Evolutionary conservation across 2,329 filamentous ascomycete genomes (phyloP).

Genomic region (Sarocladium brachiariae): DNA sequence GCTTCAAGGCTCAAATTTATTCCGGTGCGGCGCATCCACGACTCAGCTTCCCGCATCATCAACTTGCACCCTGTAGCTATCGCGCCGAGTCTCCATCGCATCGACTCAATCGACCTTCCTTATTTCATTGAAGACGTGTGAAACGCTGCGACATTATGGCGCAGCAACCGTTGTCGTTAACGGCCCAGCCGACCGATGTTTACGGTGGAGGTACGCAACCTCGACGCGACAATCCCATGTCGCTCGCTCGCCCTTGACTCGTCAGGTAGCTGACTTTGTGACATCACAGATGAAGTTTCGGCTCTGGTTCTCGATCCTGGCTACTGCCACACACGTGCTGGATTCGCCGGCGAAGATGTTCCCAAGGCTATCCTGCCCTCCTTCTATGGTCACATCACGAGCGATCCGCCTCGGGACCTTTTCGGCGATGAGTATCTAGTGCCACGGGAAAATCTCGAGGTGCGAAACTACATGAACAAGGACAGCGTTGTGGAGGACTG

Average conservation of each 20-base stretch:
- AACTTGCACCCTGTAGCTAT: slow-evolving; percentile 5
- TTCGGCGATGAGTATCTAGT: slow-evolving; percentile 91
- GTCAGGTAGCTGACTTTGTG: slow-evolving; percentile 14
- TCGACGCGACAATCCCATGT: slow-evolving; percentile 1
- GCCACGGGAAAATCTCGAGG: slow-evolving; percentile 67
- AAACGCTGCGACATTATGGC: slow-evolving; percentile 35
- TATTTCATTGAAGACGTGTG: neutral
- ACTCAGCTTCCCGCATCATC: slow-evolving; percentile 10
- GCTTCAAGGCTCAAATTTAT: slow-evolving; percentile 24
- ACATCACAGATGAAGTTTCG: slow-evolving; percentile 77
- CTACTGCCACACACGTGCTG: slow-evolving; percentile 83
- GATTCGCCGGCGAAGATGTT: slow-evolving; percentile 95
- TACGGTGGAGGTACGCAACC: slow-evolving; percentile 51
- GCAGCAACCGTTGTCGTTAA: slow-evolving; percentile 47
- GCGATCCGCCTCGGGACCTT: slow-evolving; percentile 45
- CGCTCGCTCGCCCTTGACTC: neutral
- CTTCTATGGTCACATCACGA: slow-evolving; percentile 65
- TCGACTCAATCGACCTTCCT: neutral
- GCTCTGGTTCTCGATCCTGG: slow-evolving; percentile 95
- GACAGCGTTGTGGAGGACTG: slow-evolving; percentile 94
- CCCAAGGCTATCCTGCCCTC: slow-evolving; percentile 91
- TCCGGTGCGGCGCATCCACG: slow-evolving; percentile 20
- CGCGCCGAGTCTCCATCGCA: slow-evolving; percentile 16
- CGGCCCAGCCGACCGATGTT: slow-evolving; percentile 53
- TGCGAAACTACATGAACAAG: slow-evolving; percentile 84